Conservation (phyloP, 129 eudicot species). For the Apium graveolens region DNA sequence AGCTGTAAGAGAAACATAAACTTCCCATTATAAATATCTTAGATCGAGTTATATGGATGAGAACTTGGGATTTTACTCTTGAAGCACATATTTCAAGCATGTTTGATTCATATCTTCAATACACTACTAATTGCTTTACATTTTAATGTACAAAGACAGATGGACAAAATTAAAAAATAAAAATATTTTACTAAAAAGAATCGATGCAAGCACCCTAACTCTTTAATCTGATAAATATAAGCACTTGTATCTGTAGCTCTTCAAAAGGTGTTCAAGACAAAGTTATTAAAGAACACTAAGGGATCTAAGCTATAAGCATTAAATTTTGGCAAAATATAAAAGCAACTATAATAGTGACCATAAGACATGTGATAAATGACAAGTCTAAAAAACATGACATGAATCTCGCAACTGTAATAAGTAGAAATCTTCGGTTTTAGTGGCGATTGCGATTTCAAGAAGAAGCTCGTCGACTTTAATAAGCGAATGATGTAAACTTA, state of each 20-base stretch:
- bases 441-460: background rate
- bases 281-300: background rate
- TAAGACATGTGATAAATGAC: background rate
- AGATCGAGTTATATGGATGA: conserved; percentile 3
- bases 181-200: background rate
- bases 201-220: background rate
- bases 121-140: background rate
- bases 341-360: background rate
- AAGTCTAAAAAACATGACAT: background rate
- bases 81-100: background rate
- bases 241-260: background rate
- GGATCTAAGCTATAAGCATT: background rate
- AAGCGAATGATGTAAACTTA: background rate
- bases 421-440: background rate
- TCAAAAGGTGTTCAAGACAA: background rate
- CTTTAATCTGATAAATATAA: background rate
- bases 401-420: background rate
- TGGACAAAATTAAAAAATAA: background rate
- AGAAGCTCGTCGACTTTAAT: background rate
- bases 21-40: background rate
- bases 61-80: background rate
- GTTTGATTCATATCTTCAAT: background rate
- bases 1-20: conserved; percentile 30
- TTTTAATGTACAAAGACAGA: background rate
- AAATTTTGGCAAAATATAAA: background rate